Conservation (phyloP, 2,329 filamentous ascomycete genomes). For the Rosellinia necatrix region DNA sequence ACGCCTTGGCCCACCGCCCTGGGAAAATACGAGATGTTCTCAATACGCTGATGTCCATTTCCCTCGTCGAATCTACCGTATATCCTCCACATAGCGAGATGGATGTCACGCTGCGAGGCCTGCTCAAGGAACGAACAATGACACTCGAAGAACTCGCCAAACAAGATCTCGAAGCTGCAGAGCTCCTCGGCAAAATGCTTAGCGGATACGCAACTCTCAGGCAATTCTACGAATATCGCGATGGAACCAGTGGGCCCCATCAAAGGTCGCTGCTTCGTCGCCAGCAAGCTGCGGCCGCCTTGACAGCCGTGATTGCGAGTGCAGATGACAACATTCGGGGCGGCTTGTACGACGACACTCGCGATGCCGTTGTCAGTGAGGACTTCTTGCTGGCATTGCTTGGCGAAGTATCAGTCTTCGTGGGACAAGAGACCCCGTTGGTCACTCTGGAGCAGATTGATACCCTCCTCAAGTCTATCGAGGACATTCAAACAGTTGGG, state of each 20-base stretch:
- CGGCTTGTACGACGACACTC: conserved; percentile 80
- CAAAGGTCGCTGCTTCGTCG: conserved; percentile 62
- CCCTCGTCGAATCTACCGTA: conserved; percentile 79
- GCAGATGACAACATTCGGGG: conserved; percentile 90
- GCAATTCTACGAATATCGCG: conserved; percentile 87
- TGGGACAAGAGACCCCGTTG: conserved; percentile 60
- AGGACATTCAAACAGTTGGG: conserved; percentile 72
- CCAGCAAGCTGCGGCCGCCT: conserved; percentile 70
- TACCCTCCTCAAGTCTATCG: conserved; percentile 63
- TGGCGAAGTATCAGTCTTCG: conserved; percentile 80
- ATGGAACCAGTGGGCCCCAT: conserved; percentile 54
- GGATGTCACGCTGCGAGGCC: conserved; percentile 70
- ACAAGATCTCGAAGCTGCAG: conserved; percentile 79
- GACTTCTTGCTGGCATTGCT: conserved; percentile 84
- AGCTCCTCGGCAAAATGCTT: conserved; percentile 81
- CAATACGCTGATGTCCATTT: conserved; percentile 85
- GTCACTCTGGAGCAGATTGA: conserved; percentile 76
- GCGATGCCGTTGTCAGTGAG: conserved; percentile 83
- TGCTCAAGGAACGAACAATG: conserved; percentile 73
- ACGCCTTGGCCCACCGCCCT: conserved; percentile 79
- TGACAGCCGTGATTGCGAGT: conserved; percentile 83
- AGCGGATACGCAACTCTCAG: conserved; percentile 92
- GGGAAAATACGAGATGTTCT: conserved; percentile 84
- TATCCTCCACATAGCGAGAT: conserved; percentile 75
- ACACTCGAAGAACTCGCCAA: conserved; percentile 74